phyloP scores from a whole-genome alignment of 345 rosid species.

The Triadica sebifera region DNA sequence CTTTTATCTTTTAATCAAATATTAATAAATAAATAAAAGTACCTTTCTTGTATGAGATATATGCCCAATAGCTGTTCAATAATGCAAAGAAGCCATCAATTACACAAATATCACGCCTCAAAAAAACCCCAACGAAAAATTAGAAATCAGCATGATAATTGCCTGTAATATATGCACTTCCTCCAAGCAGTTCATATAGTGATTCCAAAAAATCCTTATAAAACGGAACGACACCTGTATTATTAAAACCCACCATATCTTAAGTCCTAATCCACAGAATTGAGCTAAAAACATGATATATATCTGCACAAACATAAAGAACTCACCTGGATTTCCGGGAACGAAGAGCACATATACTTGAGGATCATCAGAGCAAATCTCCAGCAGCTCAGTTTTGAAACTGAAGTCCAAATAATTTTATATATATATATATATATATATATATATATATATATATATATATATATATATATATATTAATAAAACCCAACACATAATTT shows the following conservation, averaged over 20 bases:
- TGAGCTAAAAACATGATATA: neutral
- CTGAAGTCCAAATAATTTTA: slow-evolving; percentile 31
- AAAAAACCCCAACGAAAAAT: neutral
- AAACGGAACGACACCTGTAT: slow-evolving; percentile 61
- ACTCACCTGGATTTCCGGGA: slow-evolving; percentile 51
- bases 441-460: no score
- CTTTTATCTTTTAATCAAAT: no score
- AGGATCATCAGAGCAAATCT: slow-evolving; percentile 62
- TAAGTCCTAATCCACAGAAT: neutral
- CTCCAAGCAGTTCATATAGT: slow-evolving; percentile 56
- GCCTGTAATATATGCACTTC: slow-evolving; percentile 50
- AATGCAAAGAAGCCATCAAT: neutral
- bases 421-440: no score
- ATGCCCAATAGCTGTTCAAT: slow-evolving; percentile 59
- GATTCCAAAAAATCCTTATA: slow-evolving; percentile 83
- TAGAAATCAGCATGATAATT: neutral
- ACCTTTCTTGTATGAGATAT: slow-evolving; percentile 77
- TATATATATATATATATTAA: neutral
- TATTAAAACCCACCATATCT: neutral
- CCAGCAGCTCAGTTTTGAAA: slow-evolving; percentile 63
- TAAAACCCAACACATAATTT: neutral
- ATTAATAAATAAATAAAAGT: slow-evolving; percentile 1
- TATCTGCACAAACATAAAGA: neutral
- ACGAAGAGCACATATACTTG: slow-evolving; percentile 55
- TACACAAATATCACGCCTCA: neutral